Conservation (phyloP, 257 asterid genomes). For the Salvia hispanica region DNA sequence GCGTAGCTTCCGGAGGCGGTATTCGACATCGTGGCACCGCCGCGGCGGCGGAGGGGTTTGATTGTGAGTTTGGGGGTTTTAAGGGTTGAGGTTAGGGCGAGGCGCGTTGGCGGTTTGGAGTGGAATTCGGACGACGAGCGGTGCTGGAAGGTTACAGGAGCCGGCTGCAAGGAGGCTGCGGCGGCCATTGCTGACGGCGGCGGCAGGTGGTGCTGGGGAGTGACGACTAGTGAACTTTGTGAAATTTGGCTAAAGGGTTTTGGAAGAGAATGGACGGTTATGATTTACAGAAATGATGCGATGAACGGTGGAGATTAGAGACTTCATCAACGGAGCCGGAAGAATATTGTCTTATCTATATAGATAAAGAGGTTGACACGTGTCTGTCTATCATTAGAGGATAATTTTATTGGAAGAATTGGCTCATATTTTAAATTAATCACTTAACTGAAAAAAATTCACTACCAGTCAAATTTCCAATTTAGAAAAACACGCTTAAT, state of each 20-base stretch:
- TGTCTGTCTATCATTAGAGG: background rate
- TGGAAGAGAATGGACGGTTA: slow-evolving; percentile 16
- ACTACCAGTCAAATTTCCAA: too few relatives aligned
- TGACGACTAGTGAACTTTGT: slow-evolving; percentile 2
- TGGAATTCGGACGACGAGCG: slow-evolving; percentile 44
- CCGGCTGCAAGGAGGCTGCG: slow-evolving; percentile 55
- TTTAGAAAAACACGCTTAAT: too few relatives aligned
- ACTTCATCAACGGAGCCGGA: background rate
- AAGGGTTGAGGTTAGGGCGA: slow-evolving; percentile 51
- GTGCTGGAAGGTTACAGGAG: slow-evolving; percentile 54
- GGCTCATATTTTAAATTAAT: too few relatives aligned
- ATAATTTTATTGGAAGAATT: too few relatives aligned
- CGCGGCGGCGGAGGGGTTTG: slow-evolving; percentile 39
- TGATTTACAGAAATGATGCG: background rate
- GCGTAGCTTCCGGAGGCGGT: slow-evolving; percentile 81
- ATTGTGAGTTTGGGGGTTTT: slow-evolving; percentile 55
- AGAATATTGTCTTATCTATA: slow-evolving; percentile 11
- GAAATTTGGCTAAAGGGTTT: slow-evolving; percentile 10
- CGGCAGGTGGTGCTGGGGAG: slow-evolving; percentile 8
- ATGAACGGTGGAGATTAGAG: slow-evolving; percentile 16
- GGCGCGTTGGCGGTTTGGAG: slow-evolving; percentile 34
- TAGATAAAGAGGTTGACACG: slow-evolving; percentile 19
- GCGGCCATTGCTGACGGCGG: slow-evolving; percentile 54
- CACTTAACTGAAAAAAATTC: too few relatives aligned
- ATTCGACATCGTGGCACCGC: slow-evolving; percentile 61